These are phyloP conservation scores for Staphylotrichum longicolle DNA, from an alignment of 495 filamentous ascomycete genomes.

Conservation along the genomic window DNA sequence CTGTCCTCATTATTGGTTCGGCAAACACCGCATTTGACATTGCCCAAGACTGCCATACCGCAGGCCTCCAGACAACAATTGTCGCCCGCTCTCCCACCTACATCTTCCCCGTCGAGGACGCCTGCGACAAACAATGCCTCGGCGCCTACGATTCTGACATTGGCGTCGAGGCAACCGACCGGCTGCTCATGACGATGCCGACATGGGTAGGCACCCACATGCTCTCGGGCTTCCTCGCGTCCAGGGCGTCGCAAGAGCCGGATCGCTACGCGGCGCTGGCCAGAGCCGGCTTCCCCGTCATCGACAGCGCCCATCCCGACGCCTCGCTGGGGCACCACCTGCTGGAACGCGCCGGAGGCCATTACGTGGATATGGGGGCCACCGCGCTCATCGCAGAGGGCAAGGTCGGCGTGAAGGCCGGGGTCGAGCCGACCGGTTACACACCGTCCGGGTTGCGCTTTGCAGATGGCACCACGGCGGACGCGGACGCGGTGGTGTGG, in stretches of 20 bases:
- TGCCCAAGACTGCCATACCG: conserved; percentile 31
- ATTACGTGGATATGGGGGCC: conserved; percentile 37
- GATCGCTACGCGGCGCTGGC: conserved; percentile 30
- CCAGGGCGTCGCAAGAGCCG: conserved; percentile 27
- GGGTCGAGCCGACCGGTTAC: conserved; percentile 19
- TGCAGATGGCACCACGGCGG: conserved; percentile 29
- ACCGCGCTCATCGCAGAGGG: conserved; percentile 27
- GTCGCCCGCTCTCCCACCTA: conserved; percentile 37
- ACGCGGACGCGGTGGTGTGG: conserved; percentile 38
- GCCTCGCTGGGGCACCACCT: conserved; percentile 26
- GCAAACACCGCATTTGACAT: conserved; percentile 43
- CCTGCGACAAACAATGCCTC: conserved; percentile 21
- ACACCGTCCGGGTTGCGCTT: conserved; percentile 28
- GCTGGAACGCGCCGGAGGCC: conserved; percentile 34
- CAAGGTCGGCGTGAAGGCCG: conserved; percentile 24
- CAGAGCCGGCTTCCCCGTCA: conserved; percentile 34
- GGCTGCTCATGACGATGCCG: conserved; percentile 24
- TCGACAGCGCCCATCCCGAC: conserved; percentile 27
- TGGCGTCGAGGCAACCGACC: conserved; percentile 24
- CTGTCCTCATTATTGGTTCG: conserved; percentile 36
- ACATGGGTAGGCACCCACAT: conserved; percentile 22
- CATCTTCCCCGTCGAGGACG: conserved; percentile 33
- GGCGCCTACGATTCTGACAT: conserved; percentile 24
- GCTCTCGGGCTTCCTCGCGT: conserved; percentile 10
- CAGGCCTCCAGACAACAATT: conserved; percentile 33